These are phyloP conservation scores for Termitomyces sp. DNA, from an alignment of 768 basidiomycete genomes.

Conservation along the genomic window DNA sequence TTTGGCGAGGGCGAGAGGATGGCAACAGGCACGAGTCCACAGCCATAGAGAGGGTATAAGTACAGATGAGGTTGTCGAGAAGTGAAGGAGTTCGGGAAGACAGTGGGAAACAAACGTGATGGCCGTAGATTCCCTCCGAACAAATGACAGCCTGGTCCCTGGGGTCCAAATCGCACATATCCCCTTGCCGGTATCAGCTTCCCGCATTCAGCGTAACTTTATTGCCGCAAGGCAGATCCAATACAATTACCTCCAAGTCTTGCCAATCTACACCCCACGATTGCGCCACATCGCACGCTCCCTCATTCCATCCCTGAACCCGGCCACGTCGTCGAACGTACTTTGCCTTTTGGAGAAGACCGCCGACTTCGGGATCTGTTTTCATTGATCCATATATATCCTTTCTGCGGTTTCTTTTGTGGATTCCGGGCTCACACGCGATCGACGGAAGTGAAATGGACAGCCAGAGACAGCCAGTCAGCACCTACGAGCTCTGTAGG, in stretches of 20 bases:
- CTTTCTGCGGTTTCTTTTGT: constrained; percentile 3
- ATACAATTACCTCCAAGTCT: constrained; percentile 1
- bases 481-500: neutral
- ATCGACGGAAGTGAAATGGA: constrained; percentile 8
- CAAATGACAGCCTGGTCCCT: constrained; percentile 6
- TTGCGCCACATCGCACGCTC: constrained; percentile 9
- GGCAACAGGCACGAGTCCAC: constrained; percentile 11
- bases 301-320: neutral
- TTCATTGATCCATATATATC: constrained; percentile 1
- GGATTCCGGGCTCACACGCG: constrained; percentile 6
- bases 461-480: neutral
- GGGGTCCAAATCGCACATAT: constrained; percentile 12
- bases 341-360: neutral
- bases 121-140: constrained; percentile 1
- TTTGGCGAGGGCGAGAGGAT: constrained; percentile 10
- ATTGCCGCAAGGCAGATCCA: constrained; percentile 7
- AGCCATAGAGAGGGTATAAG: constrained; percentile 28
- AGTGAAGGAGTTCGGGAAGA: constrained; percentile 13
- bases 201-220: neutral
- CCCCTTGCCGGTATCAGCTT: neutral
- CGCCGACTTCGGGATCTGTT: constrained; percentile 7
- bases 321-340: neutral
- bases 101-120: constrained; percentile 10
- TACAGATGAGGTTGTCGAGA: constrained; percentile 18
- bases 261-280: neutral